A percentile compares a stretch with the other conserved stretches of the same genome.
Conservation (phyloP, 495 filamentous ascomycete genomes). For the Xylaria grammica region DNA sequence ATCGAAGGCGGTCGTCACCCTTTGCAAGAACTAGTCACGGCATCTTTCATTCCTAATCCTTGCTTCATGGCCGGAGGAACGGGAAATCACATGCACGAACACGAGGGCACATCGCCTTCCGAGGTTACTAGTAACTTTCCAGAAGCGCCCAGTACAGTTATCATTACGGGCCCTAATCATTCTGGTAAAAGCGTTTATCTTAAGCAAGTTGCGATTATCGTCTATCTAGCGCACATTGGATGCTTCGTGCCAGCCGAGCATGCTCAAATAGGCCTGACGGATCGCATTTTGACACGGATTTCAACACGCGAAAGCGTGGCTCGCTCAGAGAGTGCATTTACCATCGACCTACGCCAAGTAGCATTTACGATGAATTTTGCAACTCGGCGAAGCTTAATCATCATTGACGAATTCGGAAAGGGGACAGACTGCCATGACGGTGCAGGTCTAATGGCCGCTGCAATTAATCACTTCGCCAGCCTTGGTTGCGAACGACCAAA, state of each 20-base stretch:
- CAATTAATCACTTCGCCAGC: constrained; percentile 76
- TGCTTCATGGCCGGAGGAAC: constrained; percentile 70
- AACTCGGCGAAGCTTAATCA: constrained; percentile 76
- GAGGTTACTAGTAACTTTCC: constrained; percentile 4
- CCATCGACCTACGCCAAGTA: constrained; percentile 90
- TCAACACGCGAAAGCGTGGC: constrained; percentile 87
- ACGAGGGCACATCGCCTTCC: neutral
- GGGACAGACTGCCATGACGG: constrained; percentile 85
- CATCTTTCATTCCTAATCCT: constrained; percentile 87
- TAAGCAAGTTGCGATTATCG: constrained; percentile 93
- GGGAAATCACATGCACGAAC: constrained; percentile 22
- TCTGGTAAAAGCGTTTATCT: constrained; percentile 97
- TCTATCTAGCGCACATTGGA: constrained; percentile 92
- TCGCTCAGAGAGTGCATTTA: constrained; percentile 86
- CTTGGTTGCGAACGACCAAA: constrained; percentile 70
- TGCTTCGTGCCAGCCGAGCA: constrained; percentile 84
- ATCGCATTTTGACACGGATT: constrained; percentile 90
- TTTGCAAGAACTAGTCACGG: constrained; percentile 85
- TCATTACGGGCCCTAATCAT: constrained; percentile 93
- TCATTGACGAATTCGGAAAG: constrained; percentile 97
- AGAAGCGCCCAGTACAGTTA: constrained; percentile 69
- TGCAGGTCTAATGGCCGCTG: constrained; percentile 81
- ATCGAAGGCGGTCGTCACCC: constrained; percentile 88
- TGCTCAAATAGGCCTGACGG: constrained; percentile 85
- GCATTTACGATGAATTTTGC: constrained; percentile 77